Conservation (phyloP, 2,329 filamentous ascomycete species). For the Camptophora hylomeconis region DNA sequence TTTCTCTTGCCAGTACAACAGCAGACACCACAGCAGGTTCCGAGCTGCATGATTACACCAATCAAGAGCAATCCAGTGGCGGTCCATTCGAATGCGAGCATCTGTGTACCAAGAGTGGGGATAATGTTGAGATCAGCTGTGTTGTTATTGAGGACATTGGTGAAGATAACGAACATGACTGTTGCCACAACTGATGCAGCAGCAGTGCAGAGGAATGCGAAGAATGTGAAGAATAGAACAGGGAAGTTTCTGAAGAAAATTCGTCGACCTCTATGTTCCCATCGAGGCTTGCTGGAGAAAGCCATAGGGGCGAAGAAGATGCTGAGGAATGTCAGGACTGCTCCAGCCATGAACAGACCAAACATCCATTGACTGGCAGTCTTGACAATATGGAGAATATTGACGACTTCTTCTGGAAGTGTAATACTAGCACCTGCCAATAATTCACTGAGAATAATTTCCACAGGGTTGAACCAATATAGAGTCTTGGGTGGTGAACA, state of each 20-base stretch:
- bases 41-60: conserved; percentile 60
- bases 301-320: conserved; percentile 50
- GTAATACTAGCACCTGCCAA: conserved; percentile 72
- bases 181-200: conserved; percentile 65
- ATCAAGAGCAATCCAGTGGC: conserved; percentile 53
- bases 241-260: conserved; percentile 44
- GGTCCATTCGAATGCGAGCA: conserved; percentile 87
- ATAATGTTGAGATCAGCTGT: conserved; percentile 60
- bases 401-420: conserved; percentile 58
- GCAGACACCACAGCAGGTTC: conserved; percentile 58
- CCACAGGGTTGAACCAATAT: conserved; percentile 86
- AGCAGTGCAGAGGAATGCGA: conserved; percentile 54
- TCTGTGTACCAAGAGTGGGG: conserved; percentile 54
- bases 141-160: conserved; percentile 58
- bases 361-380: conserved; percentile 79
- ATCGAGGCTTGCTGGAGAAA: conserved; percentile 22
- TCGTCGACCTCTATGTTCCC: conserved; percentile 24
- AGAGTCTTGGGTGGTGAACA: conserved; percentile 59
- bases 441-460: conserved; percentile 67
- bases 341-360: conserved; percentile 63
- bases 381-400: conserved; percentile 61
- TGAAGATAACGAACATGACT: conserved; percentile 71
- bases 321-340: conserved; percentile 57
- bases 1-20: conserved; percentile 25
- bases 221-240: conserved; percentile 53